phyloP scores from a whole-genome alignment of 768 basidiomycete species.

The Vishniacozyma victoriae region DNA sequence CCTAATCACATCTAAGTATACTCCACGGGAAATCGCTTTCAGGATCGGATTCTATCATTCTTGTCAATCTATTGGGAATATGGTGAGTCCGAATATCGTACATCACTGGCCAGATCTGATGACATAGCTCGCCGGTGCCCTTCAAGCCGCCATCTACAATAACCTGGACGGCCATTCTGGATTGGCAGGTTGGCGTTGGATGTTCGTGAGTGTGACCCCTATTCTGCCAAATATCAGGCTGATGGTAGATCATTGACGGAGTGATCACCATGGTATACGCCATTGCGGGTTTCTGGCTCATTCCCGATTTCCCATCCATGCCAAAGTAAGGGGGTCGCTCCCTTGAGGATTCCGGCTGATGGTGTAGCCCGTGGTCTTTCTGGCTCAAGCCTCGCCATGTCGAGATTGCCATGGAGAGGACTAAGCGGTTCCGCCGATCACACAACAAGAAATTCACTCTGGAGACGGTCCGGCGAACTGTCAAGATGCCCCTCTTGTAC shows the following conservation, averaged over 20 bases:
- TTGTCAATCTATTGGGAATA: conserved; percentile 32
- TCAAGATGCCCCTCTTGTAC: conserved; percentile 33
- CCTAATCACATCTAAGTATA: conserved; percentile 18
- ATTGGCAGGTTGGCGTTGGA: conserved; percentile 48
- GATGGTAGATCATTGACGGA: conserved; percentile 49
- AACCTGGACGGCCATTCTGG: conserved; percentile 49
- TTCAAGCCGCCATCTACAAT: conserved; percentile 50
- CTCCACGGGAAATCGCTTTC: conserved; percentile 34
- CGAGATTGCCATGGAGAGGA: conserved; percentile 23
- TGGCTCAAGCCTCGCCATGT: conserved; percentile 29
- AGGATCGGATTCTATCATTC: conserved; percentile 39
- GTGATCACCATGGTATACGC: conserved; percentile 23
- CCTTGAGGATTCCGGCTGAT: background rate
- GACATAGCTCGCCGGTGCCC: conserved; percentile 50
- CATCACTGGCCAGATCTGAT: conserved; percentile 20
- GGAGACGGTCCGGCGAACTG: conserved; percentile 20
- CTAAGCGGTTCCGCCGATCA: conserved; percentile 25
- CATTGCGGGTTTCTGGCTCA: conserved; percentile 26
- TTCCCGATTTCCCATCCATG: conserved; percentile 40
- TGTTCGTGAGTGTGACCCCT: conserved; percentile 12
- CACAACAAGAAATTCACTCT: conserved; percentile 34
- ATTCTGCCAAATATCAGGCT: conserved; percentile 34
- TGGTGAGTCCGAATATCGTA: conserved; percentile 7
- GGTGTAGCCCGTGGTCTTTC: conserved; percentile 26
- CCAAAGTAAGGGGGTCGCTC: conserved; percentile 20